A percentile compares a stretch with the other conserved stretches of the same genome.
Evolutionary conservation across 306 rosid genomes (phyloP).

Genomic region (Nissolia schottii): DNA sequence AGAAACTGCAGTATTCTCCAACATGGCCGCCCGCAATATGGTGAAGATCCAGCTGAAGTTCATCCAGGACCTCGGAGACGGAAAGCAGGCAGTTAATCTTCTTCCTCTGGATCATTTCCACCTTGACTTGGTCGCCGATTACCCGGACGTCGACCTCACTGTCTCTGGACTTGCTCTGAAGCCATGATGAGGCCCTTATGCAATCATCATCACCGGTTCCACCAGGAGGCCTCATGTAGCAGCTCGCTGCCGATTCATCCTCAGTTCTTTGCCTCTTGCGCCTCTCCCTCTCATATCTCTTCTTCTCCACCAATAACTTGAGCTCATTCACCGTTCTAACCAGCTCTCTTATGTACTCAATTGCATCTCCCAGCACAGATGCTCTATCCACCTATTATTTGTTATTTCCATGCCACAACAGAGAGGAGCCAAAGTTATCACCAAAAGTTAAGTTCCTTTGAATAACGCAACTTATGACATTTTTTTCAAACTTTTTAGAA

Average conservation of each 20-base stretch:
- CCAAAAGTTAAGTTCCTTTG: neutral
- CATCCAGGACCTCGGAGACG: conserved; percentile 72
- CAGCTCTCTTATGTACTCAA: conserved; percentile 71
- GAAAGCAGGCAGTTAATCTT: conserved; percentile 61
- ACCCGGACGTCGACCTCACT: conserved; percentile 88
- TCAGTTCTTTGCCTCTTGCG: conserved; percentile 59
- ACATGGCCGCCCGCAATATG: conserved; percentile 97
- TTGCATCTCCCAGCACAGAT: conserved; percentile 90
- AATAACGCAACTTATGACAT: neutral
- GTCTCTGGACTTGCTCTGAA: conserved; percentile 91
- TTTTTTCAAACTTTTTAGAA: no score
- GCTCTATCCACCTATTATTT: conserved; percentile 59
- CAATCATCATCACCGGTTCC: conserved; percentile 44
- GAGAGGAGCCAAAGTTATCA: neutral
- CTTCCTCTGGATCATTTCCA: conserved; percentile 79
- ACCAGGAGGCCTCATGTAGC: conserved; percentile 54
- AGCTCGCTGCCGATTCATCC: conserved; percentile 53
- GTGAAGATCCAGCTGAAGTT: conserved; percentile 82
- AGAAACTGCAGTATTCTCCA: conserved; percentile 87
- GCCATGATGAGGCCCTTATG: conserved; percentile 90
- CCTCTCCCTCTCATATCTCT: conserved; percentile 58
- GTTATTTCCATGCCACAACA: neutral
- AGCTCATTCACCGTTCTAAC: conserved; percentile 68
- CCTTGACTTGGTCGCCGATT: conserved; percentile 77
- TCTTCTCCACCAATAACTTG: conserved; percentile 71